A percentile compares a stretch with the other conserved stretches of the same genome.
These are phyloP conservation scores for Boletus pseudopeckii DNA, from an alignment of 768 basidiomycete genomes.

Conservation along the genomic window DNA sequence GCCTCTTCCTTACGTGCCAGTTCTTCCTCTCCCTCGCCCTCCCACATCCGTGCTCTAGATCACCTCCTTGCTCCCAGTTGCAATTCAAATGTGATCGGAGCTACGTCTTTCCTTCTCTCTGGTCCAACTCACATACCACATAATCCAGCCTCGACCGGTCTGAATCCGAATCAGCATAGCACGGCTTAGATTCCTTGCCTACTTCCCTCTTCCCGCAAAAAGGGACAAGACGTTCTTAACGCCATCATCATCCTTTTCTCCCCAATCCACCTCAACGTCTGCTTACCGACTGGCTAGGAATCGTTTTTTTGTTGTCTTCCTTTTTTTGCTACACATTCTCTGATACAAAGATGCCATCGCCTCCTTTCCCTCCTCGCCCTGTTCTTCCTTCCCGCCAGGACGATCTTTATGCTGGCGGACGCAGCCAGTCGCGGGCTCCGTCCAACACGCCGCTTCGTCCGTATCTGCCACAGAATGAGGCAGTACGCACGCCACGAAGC, in stretches of 20 bases:
- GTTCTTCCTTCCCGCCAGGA: conserved; percentile 7
- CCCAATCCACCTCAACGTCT: conserved; percentile 3
- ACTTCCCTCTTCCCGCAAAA: background rate
- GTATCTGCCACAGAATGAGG: conserved; percentile 1
- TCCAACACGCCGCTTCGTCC: conserved; percentile 3
- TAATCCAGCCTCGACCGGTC: conserved; percentile 18
- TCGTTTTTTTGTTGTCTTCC: too few relatives aligned
- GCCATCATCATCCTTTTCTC: background rate
- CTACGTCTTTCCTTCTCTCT: background rate
- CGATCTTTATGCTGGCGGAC: background rate
- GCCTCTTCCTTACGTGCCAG: background rate
- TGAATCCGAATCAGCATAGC: conserved; percentile 12
- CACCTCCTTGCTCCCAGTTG: background rate
- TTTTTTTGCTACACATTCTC: background rate
- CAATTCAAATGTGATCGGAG: conserved; percentile 22
- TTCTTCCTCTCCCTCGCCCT: background rate
- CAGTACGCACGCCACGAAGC: conserved; percentile 9
- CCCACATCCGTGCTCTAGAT: conserved; percentile 4
- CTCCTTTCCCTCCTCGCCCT: conserved; percentile 22
- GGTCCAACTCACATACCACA: background rate
- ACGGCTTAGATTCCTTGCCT: background rate
- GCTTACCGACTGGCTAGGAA: background rate
- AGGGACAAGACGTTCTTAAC: background rate
- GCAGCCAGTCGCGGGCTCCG: background rate
- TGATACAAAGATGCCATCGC: conserved; percentile 12